Percentiles rank a stretch among this genome's conserved stretches.
These are phyloP conservation scores for Blastobotrys persicus DNA, from an alignment of 1,139 yeast species.

Conservation along the genomic window DNA sequence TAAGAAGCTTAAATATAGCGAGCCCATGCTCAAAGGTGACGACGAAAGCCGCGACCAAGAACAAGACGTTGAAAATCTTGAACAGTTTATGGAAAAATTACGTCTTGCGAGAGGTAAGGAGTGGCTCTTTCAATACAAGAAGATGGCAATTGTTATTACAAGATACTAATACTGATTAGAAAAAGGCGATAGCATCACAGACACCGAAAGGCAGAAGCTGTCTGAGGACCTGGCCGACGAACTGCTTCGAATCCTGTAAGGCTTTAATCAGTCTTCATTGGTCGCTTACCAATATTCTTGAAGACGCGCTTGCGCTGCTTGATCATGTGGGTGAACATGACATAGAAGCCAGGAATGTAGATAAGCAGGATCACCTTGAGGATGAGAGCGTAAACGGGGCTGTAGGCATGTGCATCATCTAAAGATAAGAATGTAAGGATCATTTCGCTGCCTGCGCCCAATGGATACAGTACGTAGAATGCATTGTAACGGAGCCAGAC, in stretches of 20 bases:
- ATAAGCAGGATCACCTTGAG: slow-evolving; percentile 58
- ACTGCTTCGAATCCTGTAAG: slow-evolving; percentile 22
- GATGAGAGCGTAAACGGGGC: slow-evolving; percentile 52
- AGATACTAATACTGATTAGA: not conserved
- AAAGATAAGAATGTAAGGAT: slow-evolving; percentile 66
- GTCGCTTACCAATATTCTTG: slow-evolving; percentile 34
- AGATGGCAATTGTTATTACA: no score
- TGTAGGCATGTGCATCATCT: slow-evolving; percentile 56
- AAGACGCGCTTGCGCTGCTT: slow-evolving; percentile 57
- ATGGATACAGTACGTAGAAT: slow-evolving; percentile 79
- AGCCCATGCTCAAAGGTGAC: slow-evolving; percentile 13
- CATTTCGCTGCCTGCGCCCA: slow-evolving; percentile 87
- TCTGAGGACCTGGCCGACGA: slow-evolving; percentile 33
- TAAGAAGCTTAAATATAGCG: slow-evolving; percentile 16
- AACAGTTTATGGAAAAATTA: slow-evolving; percentile 28
- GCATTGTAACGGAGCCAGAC: slow-evolving; percentile 79
- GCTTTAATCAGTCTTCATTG: slow-evolving; percentile 22
- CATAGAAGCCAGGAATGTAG: slow-evolving; percentile 84
- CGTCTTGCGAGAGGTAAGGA: slow-evolving; percentile 13
- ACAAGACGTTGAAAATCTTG: slow-evolving; percentile 28
- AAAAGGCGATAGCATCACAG: slow-evolving; percentile 18
- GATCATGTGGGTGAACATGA: slow-evolving; percentile 84
- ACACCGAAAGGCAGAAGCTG: slow-evolving; percentile 28
- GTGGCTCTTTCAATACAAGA: no score
- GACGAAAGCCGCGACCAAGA: slow-evolving; percentile 18